phyloP scores from a whole-genome alignment of 2,329 filamentous ascomycete species.

The Colletotrichum zoysiae region DNA sequence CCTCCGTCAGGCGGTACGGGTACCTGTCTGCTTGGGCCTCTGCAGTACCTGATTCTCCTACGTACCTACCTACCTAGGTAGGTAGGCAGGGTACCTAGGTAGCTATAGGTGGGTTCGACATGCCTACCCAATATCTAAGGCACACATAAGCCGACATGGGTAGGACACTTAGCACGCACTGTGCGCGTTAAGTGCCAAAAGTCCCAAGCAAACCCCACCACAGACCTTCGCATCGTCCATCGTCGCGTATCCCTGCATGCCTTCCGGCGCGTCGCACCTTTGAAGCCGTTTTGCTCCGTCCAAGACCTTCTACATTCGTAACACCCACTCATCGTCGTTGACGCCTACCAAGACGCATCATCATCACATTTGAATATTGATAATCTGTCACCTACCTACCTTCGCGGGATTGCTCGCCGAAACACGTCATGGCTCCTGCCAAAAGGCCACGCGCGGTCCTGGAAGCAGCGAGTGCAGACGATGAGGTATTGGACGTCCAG shows the following conservation, averaged over 20 bases:
- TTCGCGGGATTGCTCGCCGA: neutral
- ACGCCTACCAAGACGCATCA: neutral
- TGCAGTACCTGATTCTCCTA: too few relatives aligned
- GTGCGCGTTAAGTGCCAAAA: slow-evolving; percentile 12
- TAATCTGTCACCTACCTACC: neutral
- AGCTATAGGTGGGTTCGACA: too few relatives aligned
- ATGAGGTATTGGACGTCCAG: slow-evolving; percentile 52
- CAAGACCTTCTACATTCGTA: neutral
- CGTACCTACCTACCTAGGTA: too few relatives aligned
- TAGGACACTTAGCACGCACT: neutral
- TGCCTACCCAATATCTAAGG: neutral
- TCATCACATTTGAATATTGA: neutral
- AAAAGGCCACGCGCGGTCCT: slow-evolving; percentile 59
- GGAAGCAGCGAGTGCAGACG: slow-evolving; percentile 46
- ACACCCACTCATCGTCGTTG: neutral
- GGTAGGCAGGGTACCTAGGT: too few relatives aligned
- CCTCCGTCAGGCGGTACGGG: too few relatives aligned
- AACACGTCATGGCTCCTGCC: slow-evolving; percentile 46
- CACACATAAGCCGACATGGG: too few relatives aligned
- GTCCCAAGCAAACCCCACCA: neutral
- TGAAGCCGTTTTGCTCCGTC: neutral
- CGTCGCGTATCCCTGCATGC: slow-evolving; percentile 10
- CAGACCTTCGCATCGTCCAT: neutral
- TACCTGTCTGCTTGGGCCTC: too few relatives aligned
- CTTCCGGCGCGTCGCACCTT: slow-evolving; percentile 7